Percentiles rank a stretch among this genome's conserved stretches.
Conservation (phyloP, 768 basidiomycete species). For the Agrocybe chaxingu region DNA sequence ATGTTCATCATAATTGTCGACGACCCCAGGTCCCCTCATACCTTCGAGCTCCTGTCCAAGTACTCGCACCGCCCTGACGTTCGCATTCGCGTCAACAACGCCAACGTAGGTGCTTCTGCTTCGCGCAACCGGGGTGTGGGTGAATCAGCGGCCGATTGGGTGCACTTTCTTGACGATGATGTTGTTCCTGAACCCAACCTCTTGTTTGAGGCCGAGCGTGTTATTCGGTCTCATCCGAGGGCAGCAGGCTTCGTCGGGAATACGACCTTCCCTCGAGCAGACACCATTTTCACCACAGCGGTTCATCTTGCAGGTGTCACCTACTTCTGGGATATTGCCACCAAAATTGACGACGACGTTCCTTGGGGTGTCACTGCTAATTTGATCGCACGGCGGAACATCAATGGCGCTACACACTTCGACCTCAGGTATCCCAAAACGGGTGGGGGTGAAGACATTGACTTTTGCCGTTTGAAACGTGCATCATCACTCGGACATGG, state of each 20-base stretch:
- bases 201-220: constrained; percentile 42
- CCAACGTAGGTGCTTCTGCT: constrained; percentile 49
- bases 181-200: constrained; percentile 39
- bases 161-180: constrained; percentile 62
- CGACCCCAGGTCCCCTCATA: constrained; percentile 40
- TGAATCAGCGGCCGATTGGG: constrained; percentile 57
- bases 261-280: constrained; percentile 43
- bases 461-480: constrained; percentile 51
- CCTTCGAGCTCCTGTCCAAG: constrained; percentile 32
- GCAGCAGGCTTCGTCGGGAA: constrained; percentile 58
- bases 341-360: constrained; percentile 42
- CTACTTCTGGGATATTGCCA: constrained; percentile 61
- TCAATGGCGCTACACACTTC: constrained; percentile 42
- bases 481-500: constrained; percentile 29
- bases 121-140: constrained; percentile 53
- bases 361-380: constrained; percentile 68
- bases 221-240: constrained; percentile 40
- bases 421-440: constrained; percentile 54
- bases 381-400: constrained; percentile 45
- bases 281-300: constrained; percentile 48
- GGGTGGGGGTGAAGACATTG: constrained; percentile 63
- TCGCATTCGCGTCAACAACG: constrained; percentile 47
- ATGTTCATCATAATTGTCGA: constrained; percentile 63
- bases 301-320: constrained; percentile 55
- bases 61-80: constrained; percentile 45